Percentiles rank a stretch among this genome's conserved stretches.
Conservation (phyloP, 371 early-diverging fungal species). For the Dichotomocladium elegans region DNA sequence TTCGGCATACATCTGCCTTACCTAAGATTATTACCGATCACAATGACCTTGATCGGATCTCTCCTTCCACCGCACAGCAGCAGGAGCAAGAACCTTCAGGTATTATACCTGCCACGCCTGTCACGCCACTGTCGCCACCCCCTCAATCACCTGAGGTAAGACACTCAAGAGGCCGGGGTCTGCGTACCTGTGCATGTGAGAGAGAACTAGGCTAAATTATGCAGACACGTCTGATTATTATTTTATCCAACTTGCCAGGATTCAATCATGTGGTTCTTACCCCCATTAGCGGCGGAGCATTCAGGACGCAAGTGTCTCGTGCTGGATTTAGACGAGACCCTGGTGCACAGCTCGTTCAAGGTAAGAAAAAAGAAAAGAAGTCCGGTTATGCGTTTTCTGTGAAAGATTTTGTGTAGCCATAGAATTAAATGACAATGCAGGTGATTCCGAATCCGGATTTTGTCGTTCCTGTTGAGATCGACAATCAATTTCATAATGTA, state of each 20-base stretch:
- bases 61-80: not conserved
- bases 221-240: not conserved
- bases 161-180: not conserved
- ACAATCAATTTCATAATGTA: constrained; percentile 86
- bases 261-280: constrained; percentile 20
- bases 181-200: not conserved
- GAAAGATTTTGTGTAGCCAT: too few relatives aligned
- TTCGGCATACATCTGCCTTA: not conserved
- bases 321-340: constrained; percentile 63
- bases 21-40: constrained; percentile 6
- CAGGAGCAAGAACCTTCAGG: not conserved
- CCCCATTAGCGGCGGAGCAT: constrained; percentile 36
- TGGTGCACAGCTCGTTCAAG: constrained; percentile 63
- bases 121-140: constrained; percentile 3
- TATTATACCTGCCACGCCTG: not conserved
- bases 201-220: too few relatives aligned
- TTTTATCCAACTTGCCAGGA: not conserved
- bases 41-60: constrained; percentile 2
- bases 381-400: too few relatives aligned
- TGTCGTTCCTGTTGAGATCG: constrained; percentile 86
- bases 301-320: constrained; percentile 52
- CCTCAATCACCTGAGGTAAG: constrained; percentile 12
- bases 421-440: constrained; percentile 19
- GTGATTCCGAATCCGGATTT: constrained; percentile 79
- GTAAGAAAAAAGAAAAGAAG: too few relatives aligned